Base-by-base conservation (phyloP, 305 asterid genomes). In the Solanum hybrid region DNA sequence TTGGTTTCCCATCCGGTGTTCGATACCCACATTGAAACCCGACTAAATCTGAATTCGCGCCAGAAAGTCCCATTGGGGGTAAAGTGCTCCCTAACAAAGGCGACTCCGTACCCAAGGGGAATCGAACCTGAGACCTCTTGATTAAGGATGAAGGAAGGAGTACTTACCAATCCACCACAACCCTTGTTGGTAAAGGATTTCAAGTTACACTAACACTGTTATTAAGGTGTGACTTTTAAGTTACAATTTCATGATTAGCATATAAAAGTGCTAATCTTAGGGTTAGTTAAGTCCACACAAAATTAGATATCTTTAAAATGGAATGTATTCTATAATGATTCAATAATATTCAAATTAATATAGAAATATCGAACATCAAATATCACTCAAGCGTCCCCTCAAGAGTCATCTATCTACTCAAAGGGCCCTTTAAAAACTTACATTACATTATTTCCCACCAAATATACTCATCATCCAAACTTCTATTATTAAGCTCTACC, bases 11-110 rank as follows among this genome's bases (percentile, higher is more conserved):
- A 37, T 37, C 4, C 4, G 12, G 42, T 37, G 42, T 37, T 1
- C 12, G 42, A 12, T 37, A 37, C 12, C 42, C 42, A 39, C 42
- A 37, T 39, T 39, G 13, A 12, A 39, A 1, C 42, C 12, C 42
- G 46, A 39, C 46, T 39, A 39, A 39, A 39, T 39, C 0, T 4
- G 13, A 0, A 10, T 39, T 39, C 2, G 13, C 46, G 2, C 0
- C 46, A 0, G 0, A 0, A 39, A 11, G 0, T 39, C 14, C 11
- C 46, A 37, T 37, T 37, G 40, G 4, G 13, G 46, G 13, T 39
- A 39, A 39, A 39, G 0, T 4, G 14, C 14, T 39, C 46, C 5
- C 46, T 39, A 39, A 39, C 46, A 39, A 39, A 39, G 14, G 14
- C 0, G 5, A 39, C 5, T 39, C 46, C 14, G 2, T 39, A 39